Percentiles rank a stretch among this genome's conserved stretches.
Evolutionary conservation across 352 stramenopile genomes (phyloP).

Genomic region (Globisporangium apiculatum): DNA sequence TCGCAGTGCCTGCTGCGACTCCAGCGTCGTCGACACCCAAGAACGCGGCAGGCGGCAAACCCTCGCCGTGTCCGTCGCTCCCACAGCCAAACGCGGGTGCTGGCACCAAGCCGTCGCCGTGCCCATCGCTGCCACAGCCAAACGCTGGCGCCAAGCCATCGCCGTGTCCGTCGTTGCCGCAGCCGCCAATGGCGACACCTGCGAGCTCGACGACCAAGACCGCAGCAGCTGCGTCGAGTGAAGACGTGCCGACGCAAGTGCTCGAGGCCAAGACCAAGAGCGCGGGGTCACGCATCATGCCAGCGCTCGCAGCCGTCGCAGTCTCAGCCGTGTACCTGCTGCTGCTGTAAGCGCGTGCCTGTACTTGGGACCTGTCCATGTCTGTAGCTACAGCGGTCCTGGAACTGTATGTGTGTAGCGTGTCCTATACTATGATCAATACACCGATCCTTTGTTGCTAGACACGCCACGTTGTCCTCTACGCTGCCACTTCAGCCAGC

Average conservation of each 20-base stretch:
- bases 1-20: background rate
- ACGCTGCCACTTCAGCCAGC: no score
- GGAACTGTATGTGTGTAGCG: background rate
- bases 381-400: background rate
- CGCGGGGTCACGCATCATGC: constrained; percentile 17
- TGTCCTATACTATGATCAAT: constrained; percentile 4
- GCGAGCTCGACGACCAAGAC: constrained; percentile 12
- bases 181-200: constrained; percentile 13
- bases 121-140: constrained; percentile 18
- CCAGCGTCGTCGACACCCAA: constrained; percentile 1
- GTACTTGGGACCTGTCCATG: background rate
- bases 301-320: constrained; percentile 23
- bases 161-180: constrained; percentile 25
- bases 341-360: constrained; percentile 23
- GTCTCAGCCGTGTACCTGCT: constrained; percentile 37
- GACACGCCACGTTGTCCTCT: background rate
- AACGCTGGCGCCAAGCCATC: constrained; percentile 13
- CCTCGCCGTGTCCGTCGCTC: constrained; percentile 1
- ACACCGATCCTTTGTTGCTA: background rate
- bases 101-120: constrained; percentile 10
- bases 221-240: constrained; percentile 6
- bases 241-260: constrained; percentile 12
- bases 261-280: constrained; percentile 34
- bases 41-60: background rate
- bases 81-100: constrained; percentile 1